Evolutionary conservation across 768 basidiomycete species (phyloP).

Genomic region (Cubamyces lactineus): DNA sequence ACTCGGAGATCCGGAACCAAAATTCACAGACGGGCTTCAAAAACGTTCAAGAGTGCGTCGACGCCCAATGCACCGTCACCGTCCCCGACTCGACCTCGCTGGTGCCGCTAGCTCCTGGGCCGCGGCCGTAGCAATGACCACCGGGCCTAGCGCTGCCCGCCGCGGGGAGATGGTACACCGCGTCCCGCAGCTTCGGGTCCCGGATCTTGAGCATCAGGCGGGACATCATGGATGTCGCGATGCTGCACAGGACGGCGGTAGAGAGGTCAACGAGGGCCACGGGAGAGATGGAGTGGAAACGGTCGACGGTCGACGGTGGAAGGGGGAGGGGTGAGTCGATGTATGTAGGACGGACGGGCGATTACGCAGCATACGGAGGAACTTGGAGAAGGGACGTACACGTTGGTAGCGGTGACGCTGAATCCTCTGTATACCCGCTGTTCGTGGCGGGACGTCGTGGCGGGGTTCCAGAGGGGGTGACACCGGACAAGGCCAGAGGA

Average conservation of each 20-base stretch:
- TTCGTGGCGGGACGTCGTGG: too few relatives aligned
- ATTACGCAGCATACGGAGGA: too few relatives aligned
- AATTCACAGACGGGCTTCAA: too few relatives aligned
- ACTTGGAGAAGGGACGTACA: conserved; percentile 2
- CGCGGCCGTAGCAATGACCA: background rate
- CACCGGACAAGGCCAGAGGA: background rate
- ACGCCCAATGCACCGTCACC: too few relatives aligned
- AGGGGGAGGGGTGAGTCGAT: too few relatives aligned
- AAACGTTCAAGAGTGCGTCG: too few relatives aligned
- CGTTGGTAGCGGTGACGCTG: conserved; percentile 5
- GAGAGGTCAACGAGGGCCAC: too few relatives aligned
- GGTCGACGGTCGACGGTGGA: too few relatives aligned
- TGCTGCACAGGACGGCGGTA: background rate
- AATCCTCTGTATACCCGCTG: conserved; percentile 5
- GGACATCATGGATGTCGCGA: conserved; percentile 5
- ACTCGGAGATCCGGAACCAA: too few relatives aligned
- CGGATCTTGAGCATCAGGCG: conserved; percentile 19
- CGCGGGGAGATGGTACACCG: background rate
- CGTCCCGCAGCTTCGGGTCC: conserved; percentile 1
- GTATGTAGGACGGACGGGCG: background rate
- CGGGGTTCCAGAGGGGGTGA: too few relatives aligned
- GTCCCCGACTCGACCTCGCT: too few relatives aligned
- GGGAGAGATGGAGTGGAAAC: too few relatives aligned
- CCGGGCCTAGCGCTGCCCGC: background rate
- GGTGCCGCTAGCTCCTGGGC: background rate